Conservation (phyloP, 805 yeast genomes). For the Ogataea saltuana region DNA sequence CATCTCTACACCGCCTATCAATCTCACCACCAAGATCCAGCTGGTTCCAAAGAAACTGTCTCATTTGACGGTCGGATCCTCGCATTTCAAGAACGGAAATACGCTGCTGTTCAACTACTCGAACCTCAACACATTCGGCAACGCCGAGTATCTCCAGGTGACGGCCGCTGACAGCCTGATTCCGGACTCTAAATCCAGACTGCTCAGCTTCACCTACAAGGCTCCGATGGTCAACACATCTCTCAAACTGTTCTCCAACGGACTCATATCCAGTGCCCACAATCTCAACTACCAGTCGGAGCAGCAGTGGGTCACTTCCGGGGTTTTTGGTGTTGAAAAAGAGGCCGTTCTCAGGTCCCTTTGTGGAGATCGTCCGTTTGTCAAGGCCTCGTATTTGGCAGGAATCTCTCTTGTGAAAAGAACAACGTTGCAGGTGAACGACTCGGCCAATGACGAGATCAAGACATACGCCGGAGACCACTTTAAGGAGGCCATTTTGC, state of each 20-base stretch:
- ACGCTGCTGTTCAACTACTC: slow-evolving; percentile 36
- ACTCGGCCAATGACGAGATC: slow-evolving; percentile 54
- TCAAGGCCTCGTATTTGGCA: slow-evolving; percentile 26
- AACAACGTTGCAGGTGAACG: slow-evolving; percentile 50
- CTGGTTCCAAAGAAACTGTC: slow-evolving; percentile 35
- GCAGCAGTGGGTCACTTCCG: slow-evolving; percentile 52
- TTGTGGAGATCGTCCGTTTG: slow-evolving; percentile 3
- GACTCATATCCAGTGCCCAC: slow-evolving; percentile 51
- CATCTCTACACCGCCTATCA: slow-evolving; percentile 30
- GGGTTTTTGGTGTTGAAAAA: slow-evolving; percentile 50
- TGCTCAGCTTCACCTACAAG: slow-evolving; percentile 47
- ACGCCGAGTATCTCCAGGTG: slow-evolving; percentile 61
- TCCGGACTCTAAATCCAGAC: slow-evolving; percentile 55
- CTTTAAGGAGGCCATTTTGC: slow-evolving; percentile 54
- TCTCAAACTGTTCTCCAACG: slow-evolving; percentile 47
- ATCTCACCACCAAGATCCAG: slow-evolving; percentile 35
- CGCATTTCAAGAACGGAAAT: slow-evolving; percentile 38
- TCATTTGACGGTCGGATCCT: slow-evolving; percentile 37
- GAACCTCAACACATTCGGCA: slow-evolving; percentile 59
- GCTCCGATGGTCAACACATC: slow-evolving; percentile 48
- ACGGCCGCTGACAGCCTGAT: slow-evolving; percentile 49
- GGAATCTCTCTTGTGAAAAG: slow-evolving; percentile 68
- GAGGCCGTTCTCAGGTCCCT: slow-evolving; percentile 7
- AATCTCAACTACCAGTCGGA: slow-evolving; percentile 52
- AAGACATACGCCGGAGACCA: slow-evolving; percentile 63